A percentile compares a stretch with the other conserved stretches of the same genome.
phyloP scores from a whole-genome alignment of 108 stramenopile genomes.

The Bacterosira constricta region DNA sequence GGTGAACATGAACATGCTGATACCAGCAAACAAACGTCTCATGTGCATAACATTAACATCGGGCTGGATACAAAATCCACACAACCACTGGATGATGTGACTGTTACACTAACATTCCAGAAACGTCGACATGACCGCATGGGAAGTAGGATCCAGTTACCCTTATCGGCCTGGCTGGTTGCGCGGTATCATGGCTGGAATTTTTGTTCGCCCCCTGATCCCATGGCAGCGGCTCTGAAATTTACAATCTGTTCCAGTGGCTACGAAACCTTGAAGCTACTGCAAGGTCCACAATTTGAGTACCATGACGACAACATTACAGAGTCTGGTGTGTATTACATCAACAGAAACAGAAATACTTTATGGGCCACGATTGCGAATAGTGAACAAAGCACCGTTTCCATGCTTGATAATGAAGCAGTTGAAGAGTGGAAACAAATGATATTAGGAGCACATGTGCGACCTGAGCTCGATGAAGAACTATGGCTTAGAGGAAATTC shows the following conservation, averaged over 20 bases:
- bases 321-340: neutral
- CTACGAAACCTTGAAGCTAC: neutral
- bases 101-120: neutral
- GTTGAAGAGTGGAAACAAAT: neutral
- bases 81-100: no score
- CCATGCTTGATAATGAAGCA: neutral
- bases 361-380: neutral
- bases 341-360: neutral
- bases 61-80: no score
- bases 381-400: neutral
- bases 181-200: neutral
- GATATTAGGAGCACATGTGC: neutral
- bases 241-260: neutral
- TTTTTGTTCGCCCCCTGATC: neutral
- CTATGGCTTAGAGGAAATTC: neutral
- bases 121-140: neutral
- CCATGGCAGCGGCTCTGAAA: neutral
- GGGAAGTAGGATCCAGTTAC: slow-evolving; percentile 3
- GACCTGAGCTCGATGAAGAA: neutral
- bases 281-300: neutral
- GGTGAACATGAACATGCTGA: no score
- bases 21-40: no score
- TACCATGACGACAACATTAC: neutral
- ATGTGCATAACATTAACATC: no score
- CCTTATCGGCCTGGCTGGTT: neutral